These are phyloP conservation scores for Geosmithia flava DNA, from an alignment of 2,329 filamentous ascomycete genomes.

Conservation along the genomic window DNA sequence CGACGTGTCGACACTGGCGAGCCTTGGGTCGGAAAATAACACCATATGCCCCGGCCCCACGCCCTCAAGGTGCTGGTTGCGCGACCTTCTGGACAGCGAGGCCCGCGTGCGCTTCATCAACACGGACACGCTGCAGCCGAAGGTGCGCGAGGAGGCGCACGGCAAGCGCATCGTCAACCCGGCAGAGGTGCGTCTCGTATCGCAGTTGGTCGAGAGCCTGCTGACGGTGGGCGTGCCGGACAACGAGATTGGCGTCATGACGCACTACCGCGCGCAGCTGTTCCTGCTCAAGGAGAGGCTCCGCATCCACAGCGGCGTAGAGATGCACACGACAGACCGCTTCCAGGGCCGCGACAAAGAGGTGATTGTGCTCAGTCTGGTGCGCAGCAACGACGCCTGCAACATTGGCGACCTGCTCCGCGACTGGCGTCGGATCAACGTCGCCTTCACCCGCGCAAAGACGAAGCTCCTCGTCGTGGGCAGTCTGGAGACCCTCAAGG, in stretches of 20 bases:
- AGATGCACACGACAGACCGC: slow-evolving; percentile 94
- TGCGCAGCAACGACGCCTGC: slow-evolving; percentile 71
- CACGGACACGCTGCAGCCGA: slow-evolving; percentile 60
- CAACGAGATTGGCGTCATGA: slow-evolving; percentile 82
- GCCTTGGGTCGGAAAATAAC: slow-evolving; percentile 21
- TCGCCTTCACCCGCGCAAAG: slow-evolving; percentile 85
- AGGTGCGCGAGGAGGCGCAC: slow-evolving; percentile 57
- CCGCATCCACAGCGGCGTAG: slow-evolving; percentile 49
- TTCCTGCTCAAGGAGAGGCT: slow-evolving; percentile 67
- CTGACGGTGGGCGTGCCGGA: slow-evolving; percentile 64
- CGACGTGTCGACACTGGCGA: slow-evolving; percentile 31
- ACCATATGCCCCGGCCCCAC: slow-evolving; percentile 42
- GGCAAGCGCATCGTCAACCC: slow-evolving; percentile 84
- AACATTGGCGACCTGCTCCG: slow-evolving; percentile 83
- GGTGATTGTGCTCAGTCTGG: slow-evolving; percentile 74
- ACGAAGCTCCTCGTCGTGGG: slow-evolving; percentile 86
- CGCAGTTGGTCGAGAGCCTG: slow-evolving; percentile 70
- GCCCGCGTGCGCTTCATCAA: slow-evolving; percentile 79
- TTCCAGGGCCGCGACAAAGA: slow-evolving; percentile 97
- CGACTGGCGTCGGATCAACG: slow-evolving; percentile 90
- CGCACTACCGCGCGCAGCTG: slow-evolving; percentile 89
- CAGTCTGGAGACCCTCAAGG: slow-evolving; percentile 66
- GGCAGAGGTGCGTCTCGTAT: slow-evolving; percentile 65
- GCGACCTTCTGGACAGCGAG: slow-evolving; percentile 54
- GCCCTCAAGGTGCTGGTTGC: slow-evolving; percentile 59